Evolutionary conservation across 2,329 filamentous ascomycete species (phyloP).

Genomic region (Penicillium nordicum): DNA sequence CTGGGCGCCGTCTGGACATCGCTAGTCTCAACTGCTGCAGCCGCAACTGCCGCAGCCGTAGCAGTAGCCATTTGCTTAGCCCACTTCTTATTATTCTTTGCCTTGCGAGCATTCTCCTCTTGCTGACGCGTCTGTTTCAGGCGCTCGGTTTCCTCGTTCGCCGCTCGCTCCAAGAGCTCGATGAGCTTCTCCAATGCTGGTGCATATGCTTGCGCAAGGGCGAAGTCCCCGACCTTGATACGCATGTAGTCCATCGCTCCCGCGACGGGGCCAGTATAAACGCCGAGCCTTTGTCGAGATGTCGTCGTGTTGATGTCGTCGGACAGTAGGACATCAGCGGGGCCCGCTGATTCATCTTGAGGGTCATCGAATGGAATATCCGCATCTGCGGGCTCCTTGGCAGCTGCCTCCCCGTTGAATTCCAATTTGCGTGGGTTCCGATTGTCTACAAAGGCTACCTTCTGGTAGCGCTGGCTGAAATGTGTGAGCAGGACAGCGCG

Average conservation of each 20-base stretch:
- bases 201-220: slow-evolving; percentile 55
- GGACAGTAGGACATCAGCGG: slow-evolving; percentile 4
- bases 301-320: slow-evolving; percentile 16
- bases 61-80: slow-evolving; percentile 15
- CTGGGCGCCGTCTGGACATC: slow-evolving; percentile 5
- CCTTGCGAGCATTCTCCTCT: slow-evolving; percentile 22
- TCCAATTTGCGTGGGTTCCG: slow-evolving; percentile 11
- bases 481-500: slow-evolving; percentile 82
- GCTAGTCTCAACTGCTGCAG: slow-evolving; percentile 3
- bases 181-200: slow-evolving; percentile 55
- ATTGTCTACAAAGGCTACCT: slow-evolving; percentile 54
- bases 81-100: slow-evolving; percentile 23
- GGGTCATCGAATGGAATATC: slow-evolving; percentile 30
- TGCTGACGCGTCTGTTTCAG: slow-evolving; percentile 19
- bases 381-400: slow-evolving; percentile 16
- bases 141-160: slow-evolving; percentile 28
- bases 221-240: slow-evolving; percentile 58
- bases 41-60: slow-evolving; percentile 6
- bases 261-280: slow-evolving; percentile 48
- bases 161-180: slow-evolving; percentile 37
- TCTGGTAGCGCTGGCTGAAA: slow-evolving; percentile 91
- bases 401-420: slow-evolving; percentile 5
- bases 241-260: slow-evolving; percentile 65
- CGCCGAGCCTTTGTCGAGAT: background rate
- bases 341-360: slow-evolving; percentile 11